Base-by-base conservation (phyloP, 768 basidiomycete species). In the Termitomyces sp. region DNA sequence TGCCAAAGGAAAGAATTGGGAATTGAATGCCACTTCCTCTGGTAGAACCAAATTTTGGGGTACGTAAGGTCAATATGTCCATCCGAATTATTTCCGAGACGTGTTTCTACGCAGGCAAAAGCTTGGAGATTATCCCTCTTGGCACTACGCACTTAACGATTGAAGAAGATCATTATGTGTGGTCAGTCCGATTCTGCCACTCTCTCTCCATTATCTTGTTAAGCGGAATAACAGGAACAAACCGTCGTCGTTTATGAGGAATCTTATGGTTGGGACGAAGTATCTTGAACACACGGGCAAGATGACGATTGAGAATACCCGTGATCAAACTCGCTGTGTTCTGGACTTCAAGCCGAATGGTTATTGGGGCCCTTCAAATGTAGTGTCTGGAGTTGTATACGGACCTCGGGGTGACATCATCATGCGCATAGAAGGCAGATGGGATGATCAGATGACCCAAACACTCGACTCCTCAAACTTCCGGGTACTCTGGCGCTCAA, bases 11-110 rank as follows among this genome's bases (percentile, higher is more conserved):
- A 70, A 79, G 29, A 77, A 82, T 6, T 94, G 93, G 93, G 80
- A 85, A 64, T 68, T 92, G 29, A 77, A 77, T 54, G 88, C 82
- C 32, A 91, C 88, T 0, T 87, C 88, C n/a, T 77, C 82, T 61
- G 91, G 89, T 23, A 90, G 82, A 70, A 93, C 91, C 53, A 92
- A 91, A 68, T 92, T 94, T 69, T 91, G 91, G 90, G 92, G 91
- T 89, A 68, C 55, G 84, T 77, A 12, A 40, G 11, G 59, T 51
- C n/a, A 11, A 22, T 52, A 35, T 43, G 36, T 33, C 9, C 29
- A 20, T 20, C 52, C 56, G 54, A 56, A 42, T 33, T 56, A 56
- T 53, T 35, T 51, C 48, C 56, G 62, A 56, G 54, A 51, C 62
- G 56, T 52, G 54, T 54, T 38, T 27, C 35, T 62, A 43, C 49